A percentile compares a stretch with the other conserved stretches of the same genome.
These are phyloP conservation scores for Ceratocystis smalleyi DNA, from an alignment of 2,329 filamentous ascomycete genomes.

Conservation along the genomic window DNA sequence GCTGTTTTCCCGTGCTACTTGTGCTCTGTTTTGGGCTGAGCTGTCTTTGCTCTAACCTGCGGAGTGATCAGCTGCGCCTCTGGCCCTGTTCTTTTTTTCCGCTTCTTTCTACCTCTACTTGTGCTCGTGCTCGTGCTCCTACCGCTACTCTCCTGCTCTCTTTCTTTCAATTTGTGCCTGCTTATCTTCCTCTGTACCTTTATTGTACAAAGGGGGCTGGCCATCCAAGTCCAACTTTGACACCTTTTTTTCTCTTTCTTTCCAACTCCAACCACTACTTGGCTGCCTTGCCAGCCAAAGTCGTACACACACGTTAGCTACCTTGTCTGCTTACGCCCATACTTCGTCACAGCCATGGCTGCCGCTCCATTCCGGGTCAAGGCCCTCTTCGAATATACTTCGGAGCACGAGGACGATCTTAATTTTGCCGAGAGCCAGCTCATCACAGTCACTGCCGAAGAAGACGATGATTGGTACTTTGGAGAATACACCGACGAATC, in stretches of 20 bases:
- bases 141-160: background rate
- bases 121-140: background rate
- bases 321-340: background rate
- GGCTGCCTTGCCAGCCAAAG: background rate
- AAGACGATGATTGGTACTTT: slow-evolving; percentile 86
- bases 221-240: background rate
- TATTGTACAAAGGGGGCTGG: background rate
- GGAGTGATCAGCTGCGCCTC: slow-evolving; percentile 3
- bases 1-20: background rate
- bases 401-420: slow-evolving; percentile 87
- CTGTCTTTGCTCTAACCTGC: background rate
- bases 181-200: background rate
- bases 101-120: background rate
- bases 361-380: slow-evolving; percentile 69
- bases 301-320: background rate
- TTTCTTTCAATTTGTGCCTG: background rate
- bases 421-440: slow-evolving; percentile 73
- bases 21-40: background rate
- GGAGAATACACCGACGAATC: slow-evolving; percentile 69
- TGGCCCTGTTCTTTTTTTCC: background rate
- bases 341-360: slow-evolving; percentile 15
- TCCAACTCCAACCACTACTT: background rate
- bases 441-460: slow-evolving; percentile 83
- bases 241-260: background rate
- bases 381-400: slow-evolving; percentile 87